phyloP scores from a whole-genome alignment of 805 yeast genomes.

The Kluyveromyces wickerhamii region DNA sequence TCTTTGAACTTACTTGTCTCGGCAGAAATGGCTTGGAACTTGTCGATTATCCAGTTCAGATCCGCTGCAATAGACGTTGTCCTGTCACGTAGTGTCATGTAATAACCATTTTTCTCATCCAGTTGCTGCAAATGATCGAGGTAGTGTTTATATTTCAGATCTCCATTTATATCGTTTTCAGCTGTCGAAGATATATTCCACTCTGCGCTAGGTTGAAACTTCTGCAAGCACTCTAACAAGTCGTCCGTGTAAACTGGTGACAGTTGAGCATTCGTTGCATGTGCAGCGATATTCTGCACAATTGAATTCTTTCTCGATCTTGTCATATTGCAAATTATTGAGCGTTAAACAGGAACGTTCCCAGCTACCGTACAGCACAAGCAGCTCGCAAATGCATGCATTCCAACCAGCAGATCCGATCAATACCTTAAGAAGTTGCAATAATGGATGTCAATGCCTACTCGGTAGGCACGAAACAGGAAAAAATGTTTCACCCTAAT shows the following conservation, averaged over 20 bases:
- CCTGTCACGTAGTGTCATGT: slow-evolving; percentile 17
- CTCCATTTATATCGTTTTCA: background rate
- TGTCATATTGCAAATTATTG: slow-evolving; percentile 10
- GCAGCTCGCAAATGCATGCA: no score
- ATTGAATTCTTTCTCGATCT: slow-evolving; percentile 53
- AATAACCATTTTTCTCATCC: slow-evolving; percentile 30
- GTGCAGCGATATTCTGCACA: slow-evolving; percentile 53
- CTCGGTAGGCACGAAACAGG: no score
- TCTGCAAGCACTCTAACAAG: slow-evolving; percentile 30
- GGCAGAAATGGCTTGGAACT: slow-evolving; percentile 26
- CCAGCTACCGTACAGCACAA: no score
- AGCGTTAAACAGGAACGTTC: no score
- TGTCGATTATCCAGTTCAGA: slow-evolving; percentile 24
- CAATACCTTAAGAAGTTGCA: no score
- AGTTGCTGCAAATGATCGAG: slow-evolving; percentile 16
- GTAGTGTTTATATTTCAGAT: slow-evolving; percentile 14
- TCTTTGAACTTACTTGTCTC: slow-evolving; percentile 33
- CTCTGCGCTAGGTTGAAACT: slow-evolving; percentile 23
- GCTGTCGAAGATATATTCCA: background rate
- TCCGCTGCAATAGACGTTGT: slow-evolving; percentile 28
- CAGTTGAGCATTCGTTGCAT: slow-evolving; percentile 10
- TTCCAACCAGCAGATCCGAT: no score
- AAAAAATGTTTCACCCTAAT: no score
- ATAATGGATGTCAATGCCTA: no score
- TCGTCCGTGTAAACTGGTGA: slow-evolving; percentile 3